Conservation (phyloP, 2,329 filamentous ascomycete genomes). For the Fusarium sp. region DNA sequence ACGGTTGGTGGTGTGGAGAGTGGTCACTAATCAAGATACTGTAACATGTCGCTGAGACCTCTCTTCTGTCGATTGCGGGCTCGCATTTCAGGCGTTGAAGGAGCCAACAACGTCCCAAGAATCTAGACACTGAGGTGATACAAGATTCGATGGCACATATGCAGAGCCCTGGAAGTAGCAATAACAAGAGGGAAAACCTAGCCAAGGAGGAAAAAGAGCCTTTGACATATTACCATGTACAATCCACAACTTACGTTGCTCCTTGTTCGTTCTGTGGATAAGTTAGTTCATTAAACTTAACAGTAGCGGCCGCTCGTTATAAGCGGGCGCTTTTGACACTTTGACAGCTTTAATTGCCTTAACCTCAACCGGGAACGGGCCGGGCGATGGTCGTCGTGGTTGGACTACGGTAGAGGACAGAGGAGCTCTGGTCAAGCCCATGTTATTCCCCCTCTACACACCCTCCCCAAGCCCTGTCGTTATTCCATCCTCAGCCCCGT, state of each 20-base stretch:
- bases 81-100: constrained; percentile 34
- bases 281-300: constrained; percentile 6
- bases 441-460: background rate
- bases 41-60: constrained; percentile 4
- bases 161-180: background rate
- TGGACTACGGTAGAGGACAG: background rate
- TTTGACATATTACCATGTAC: background rate
- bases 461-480: background rate
- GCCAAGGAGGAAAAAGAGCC: background rate
- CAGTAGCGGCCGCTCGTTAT: constrained; percentile 10
- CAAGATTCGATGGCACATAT: background rate
- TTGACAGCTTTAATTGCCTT: constrained; percentile 33
- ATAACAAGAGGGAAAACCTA: background rate
- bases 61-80: constrained; percentile 28
- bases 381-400: constrained; percentile 17
- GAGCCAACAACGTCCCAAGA: constrained; percentile 27
- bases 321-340: constrained; percentile 14
- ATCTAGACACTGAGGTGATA: constrained; percentile 19
- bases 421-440: background rate
- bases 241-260: background rate
- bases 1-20: constrained; percentile 26
- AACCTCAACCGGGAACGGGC: constrained; percentile 36
- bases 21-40: background rate
- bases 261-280: background rate
- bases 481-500: constrained; percentile 9